Percentiles rank a stretch among this genome's conserved stretches.
These are phyloP conservation scores for Leptographium flavum DNA, from an alignment of 2,329 filamentous ascomycete species.

Conservation along the genomic window DNA sequence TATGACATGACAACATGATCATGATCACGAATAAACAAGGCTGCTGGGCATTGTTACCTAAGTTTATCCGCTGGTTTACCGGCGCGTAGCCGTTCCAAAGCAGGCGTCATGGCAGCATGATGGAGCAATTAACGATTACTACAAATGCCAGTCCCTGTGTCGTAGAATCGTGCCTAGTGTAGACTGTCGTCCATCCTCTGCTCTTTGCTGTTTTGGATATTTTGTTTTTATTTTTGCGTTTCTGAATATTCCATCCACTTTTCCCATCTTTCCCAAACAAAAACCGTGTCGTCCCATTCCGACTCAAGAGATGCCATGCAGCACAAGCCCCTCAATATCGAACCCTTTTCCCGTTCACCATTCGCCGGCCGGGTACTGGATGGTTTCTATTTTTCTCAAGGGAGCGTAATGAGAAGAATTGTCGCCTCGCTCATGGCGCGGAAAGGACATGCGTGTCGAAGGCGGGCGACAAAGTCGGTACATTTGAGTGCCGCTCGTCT, in stretches of 20 bases:
- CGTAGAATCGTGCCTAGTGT: too few species aligned
- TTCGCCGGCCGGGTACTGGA: neutral
- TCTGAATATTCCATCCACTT: neutral
- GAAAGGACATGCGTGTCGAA: neutral
- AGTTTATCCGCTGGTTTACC: too few species aligned
- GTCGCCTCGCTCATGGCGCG: neutral
- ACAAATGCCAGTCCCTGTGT: too few species aligned
- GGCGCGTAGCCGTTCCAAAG: too few species aligned
- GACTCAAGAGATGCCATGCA: neutral
- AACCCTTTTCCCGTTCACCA: neutral
- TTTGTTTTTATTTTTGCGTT: conserved; percentile 2
- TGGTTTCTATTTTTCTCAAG: neutral
- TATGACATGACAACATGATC: too few species aligned
- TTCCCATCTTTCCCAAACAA: conserved; percentile 1
- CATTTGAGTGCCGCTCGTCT: neutral
- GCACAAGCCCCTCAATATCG: neutral
- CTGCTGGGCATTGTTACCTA: too few species aligned
- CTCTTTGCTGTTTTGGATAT: neutral
- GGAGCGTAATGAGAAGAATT: neutral
- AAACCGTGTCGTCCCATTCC: neutral
- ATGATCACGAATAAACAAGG: too few species aligned
- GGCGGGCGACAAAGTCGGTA: neutral
- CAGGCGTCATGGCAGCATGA: too few species aligned
- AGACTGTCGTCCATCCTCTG: too few species aligned
- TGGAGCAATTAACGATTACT: too few species aligned